These are phyloP conservation scores for Apophysomyces trapeziformis DNA, from an alignment of 371 early-diverging fungal genomes.

Conservation along the genomic window DNA sequence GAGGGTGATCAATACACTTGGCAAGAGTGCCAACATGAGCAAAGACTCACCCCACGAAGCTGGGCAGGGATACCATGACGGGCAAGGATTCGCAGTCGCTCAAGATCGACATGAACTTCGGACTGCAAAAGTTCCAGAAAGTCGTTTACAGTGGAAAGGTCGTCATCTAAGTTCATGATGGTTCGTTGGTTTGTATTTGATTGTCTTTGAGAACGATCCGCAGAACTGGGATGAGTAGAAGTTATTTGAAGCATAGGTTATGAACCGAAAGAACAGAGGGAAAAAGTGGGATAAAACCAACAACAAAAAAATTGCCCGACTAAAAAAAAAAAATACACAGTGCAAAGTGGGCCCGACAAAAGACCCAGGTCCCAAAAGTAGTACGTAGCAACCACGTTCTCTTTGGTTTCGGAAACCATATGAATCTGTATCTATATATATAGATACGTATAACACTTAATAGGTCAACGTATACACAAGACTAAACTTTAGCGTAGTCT, in stretches of 20 bases:
- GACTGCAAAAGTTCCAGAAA: slow-evolving; percentile 84
- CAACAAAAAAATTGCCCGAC: slow-evolving; percentile 16
- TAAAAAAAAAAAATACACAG: background rate
- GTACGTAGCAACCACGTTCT: too few species aligned
- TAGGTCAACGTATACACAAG: too few species aligned
- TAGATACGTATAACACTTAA: too few species aligned
- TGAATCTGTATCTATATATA: too few species aligned
- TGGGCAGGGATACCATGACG: slow-evolving; percentile 89
- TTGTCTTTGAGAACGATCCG: slow-evolving; percentile 14
- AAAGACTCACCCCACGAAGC: slow-evolving; percentile 74
- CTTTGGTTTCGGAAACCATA: too few species aligned
- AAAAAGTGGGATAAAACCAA: background rate
- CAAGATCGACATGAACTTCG: slow-evolving; percentile 88
- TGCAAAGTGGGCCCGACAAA: too few species aligned
- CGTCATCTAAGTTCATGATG: slow-evolving; percentile 41
- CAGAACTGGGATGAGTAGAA: background rate
- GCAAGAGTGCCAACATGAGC: slow-evolving; percentile 10
- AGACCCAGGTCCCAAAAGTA: too few species aligned
- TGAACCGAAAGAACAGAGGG: slow-evolving; percentile 5
- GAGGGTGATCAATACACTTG: slow-evolving; percentile 9
- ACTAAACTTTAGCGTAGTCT: too few species aligned
- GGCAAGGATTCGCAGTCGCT: slow-evolving; percentile 79
- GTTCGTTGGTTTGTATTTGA: slow-evolving; percentile 4
- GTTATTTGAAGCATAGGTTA: slow-evolving; percentile 7
- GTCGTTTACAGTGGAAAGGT: slow-evolving; percentile 67